Evolutionary conservation across 108 stramenopile genomes (phyloP), one percentile per base, ranked within the genome.

Genomic region (Chaetoceros muelleri): DNA sequence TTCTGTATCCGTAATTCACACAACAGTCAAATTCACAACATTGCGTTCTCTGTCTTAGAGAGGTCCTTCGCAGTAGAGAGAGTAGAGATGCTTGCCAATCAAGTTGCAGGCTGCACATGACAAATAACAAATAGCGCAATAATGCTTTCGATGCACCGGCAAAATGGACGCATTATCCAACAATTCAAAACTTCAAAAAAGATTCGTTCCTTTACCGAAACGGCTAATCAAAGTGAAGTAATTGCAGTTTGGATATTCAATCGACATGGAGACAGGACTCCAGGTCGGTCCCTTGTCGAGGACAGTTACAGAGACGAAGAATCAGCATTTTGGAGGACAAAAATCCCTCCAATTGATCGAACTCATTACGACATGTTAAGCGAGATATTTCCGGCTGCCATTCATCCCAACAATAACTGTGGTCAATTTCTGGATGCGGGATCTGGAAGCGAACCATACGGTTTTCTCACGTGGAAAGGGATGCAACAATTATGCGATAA

Each of bases 181-280:
- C n/a, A n/a, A n/a, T n/a, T n/a, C n/a, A n/a, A n/a, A n/a, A n/a
- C n/a, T n/a, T n/a, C n/a, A n/a, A n/a, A n/a, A n/a, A n/a, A n/a
- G n/a, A n/a, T n/a, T n/a, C n/a, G n/a, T n/a, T n/a, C n/a, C n/a
- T n/a, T n/a, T n/a, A n/a, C n/a, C n/a, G 44, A 45, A 18, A 45
- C 44, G 44, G 44, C 18, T 17, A 18, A 45, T 17, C 18, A 18
- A 18, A 10, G 8, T 40, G 34, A 40, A 13, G 34, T 40, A 13
- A 40, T 40, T 40, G 34, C 8, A 40, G 73, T 80, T 20, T 87
- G 78, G 75, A 69, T 84, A 30, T 88, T 88, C 65, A 67, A 66
- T 47, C 75, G 87, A 18, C 87, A 88, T 65, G 87, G 87, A 22
- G 87, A 88, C 65, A 54, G 87, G 22, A 61, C 80, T 0, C 87